Evolutionary conservation across 2,329 filamentous ascomycete genomes (phyloP), one percentile per base, ranked within the genome.

Genomic region (Alternaria angustiovoidea): DNA sequence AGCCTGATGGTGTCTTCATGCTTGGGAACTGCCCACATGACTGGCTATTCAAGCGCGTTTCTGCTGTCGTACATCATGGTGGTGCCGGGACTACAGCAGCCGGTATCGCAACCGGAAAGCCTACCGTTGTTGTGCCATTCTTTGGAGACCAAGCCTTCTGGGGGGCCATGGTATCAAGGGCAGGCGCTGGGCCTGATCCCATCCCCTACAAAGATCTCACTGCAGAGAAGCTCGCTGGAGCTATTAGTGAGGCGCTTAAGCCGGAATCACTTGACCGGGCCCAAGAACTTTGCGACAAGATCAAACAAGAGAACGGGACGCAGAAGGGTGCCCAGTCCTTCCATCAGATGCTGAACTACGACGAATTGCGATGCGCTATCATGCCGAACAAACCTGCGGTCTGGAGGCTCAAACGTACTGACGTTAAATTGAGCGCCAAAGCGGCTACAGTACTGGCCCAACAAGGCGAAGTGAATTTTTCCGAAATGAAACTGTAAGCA

Each of bases 41-140:
- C 78, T 96, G 93, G 93, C 80, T 96, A 0, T 96, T 96, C 77
- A 84, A 92, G 64, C 88, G 86, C 38, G 92, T 96, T 1, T 90
- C 91, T 0, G 89, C 88, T 43, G 93, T 96, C 1, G 90, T 95
- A 5, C 93, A 96, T 72, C 93, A 96, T 64, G 93, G 93, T 22
- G 93, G 93, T 59, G 93, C 93, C 8, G 93, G 93, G 18, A 97
- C 93, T 3, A 96, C 92, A 1, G 92, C 93, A 1, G 91, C 92
- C 1, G 93, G 93, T n/a, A 91, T 96, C 62, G 87, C 90, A 18
- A 87, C 89, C 1, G 93, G 92, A 24, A 89, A 89, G 54, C 93
- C 93, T 2, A 96, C 93, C 0, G 86, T 95, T 2, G 85, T 96
- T 3, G 88, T 96, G 0, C 93, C 93, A 0, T 96, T 96, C 80